Conservation (phyloP, 805 yeast species). For the Candida nonsorbophila region DNA sequence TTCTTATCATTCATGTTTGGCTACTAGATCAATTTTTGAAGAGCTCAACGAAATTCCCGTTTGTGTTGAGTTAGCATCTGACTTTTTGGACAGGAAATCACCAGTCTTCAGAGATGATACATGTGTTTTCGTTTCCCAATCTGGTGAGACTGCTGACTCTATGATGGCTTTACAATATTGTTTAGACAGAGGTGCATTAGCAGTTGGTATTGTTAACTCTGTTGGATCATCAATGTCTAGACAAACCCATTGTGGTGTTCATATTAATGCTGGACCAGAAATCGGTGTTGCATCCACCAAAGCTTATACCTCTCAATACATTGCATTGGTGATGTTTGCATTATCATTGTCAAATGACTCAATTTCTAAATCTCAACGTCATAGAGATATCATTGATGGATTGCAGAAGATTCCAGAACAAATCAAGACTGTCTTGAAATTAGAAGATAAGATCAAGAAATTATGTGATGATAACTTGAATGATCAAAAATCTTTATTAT, state of each 20-base stretch:
- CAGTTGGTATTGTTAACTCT: slow-evolving; percentile 95
- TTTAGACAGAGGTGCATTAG: slow-evolving; percentile 93
- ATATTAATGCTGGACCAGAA: slow-evolving; percentile 98
- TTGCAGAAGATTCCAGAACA: slow-evolving; percentile 79
- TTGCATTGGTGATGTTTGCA: slow-evolving; percentile 96
- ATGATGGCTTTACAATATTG: slow-evolving; percentile 94
- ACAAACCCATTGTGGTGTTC: slow-evolving; percentile 98
- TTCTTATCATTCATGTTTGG: slow-evolving; percentile 96
- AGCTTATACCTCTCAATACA: slow-evolving; percentile 97
- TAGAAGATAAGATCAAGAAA: slow-evolving; percentile 68
- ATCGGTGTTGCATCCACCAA: slow-evolving; percentile 99
- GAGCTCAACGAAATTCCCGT: slow-evolving; percentile 95
- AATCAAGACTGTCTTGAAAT: slow-evolving; percentile 67
- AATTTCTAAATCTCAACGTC: slow-evolving; percentile 69
- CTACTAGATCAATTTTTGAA: slow-evolving; percentile 93
- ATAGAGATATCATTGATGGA: slow-evolving; percentile 81
- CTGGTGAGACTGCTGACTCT: slow-evolving; percentile 98
- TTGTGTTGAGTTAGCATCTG: slow-evolving; percentile 88
- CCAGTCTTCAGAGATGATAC: slow-evolving; percentile 99
- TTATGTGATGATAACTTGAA: slow-evolving; percentile 71
- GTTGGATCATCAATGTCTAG: slow-evolving; percentile 97
- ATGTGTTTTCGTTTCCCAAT: slow-evolving; percentile 94
- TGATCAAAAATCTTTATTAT: slow-evolving; percentile 78
- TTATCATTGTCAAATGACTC: slow-evolving; percentile 91
- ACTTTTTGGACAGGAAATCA: slow-evolving; percentile 87